Evolutionary conservation across 805 yeast genomes (phyloP), one percentile per base, ranked within the genome.

Genomic region (Schwanniomyces yamadae): DNA sequence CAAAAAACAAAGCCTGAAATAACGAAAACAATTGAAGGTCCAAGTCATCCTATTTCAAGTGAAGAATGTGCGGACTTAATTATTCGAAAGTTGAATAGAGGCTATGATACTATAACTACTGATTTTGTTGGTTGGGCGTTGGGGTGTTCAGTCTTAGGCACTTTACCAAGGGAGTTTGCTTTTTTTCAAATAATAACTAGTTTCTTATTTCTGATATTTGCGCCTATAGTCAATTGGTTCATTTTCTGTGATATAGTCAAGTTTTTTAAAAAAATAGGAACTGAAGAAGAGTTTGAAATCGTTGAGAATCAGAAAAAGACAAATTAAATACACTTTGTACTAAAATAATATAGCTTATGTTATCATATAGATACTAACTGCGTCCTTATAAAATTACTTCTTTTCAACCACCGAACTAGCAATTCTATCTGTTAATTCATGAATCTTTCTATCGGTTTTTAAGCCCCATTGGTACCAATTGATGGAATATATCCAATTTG

Each of bases 121-220:
- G 99, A 93, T 58, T 62, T 77, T 12, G 75, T 89, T 24, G 95
- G 96, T 4, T 89, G 95, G 91, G 59, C 86, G 1, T 63, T 93
- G 26, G 79, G 80, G 48, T 67, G 80, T 29, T 66, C 82, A 17
- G 75, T 75, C 49, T 64, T 87, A 42, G 95, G 96, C 2, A 66
- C 78, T 31, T 69, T 80, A 37, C 95, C 95, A 6, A 65, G 93
- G 20, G 66, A 67, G 29, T 72, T 77, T 58, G 75, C 80, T 47
- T 37, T 78, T 1, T 44, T 81, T 1, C 74, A 69, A 47, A 49
- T 66, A 2, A 33, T 69, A n/a, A 52, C 63, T 7, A 44, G 63
- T 13, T 54, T 68, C 15, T 7, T 69, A 1, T 52, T 68, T 25
- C 63, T 58, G 64, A 42, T 67, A 1, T 31, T 66, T 4, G 66